Base-by-base conservation (phyloP, 2,329 filamentous ascomycete species). In the Coccinonectria pachysandricola region DNA sequence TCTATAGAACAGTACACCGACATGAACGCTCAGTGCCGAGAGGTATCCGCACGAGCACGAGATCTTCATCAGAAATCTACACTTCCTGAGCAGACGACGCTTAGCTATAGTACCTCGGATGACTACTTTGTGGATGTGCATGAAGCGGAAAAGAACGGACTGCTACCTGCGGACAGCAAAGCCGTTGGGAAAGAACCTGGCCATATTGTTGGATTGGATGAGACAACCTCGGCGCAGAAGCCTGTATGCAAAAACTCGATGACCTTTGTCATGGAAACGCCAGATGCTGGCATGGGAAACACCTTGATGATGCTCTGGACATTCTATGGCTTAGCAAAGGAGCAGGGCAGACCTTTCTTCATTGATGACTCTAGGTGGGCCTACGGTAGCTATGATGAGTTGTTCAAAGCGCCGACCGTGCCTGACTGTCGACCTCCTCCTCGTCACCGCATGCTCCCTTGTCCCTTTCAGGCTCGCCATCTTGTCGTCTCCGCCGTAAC, bases 281-380 rank as follows among this genome's bases (percentile, higher is more conserved):
- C 68, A 4, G 76, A 88, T 43, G 81, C 82, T 3, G 85, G 85
- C 3, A 62, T 93, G 7, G 85, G 85, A 5, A 75, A 73, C 37
- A 75, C 79, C 2, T 54, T 94, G 32, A 75, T 92, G 68, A 69
- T 77, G 46, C 50, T 93, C 30, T 94, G 85, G 84, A 79, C 79
- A 43, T 78, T 83, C 14, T 92, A 91, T 48, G 82, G 82, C 4
- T 57, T 92, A 28, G 83, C 85, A 3, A 65, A 78, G 47, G 69
- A 75, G 32, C 80, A 92, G 49, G 71, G 71, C 9, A 65, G 84
- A 13, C 65, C 74, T 1, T 92, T 93, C 54, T 92, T 93, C 57
- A 64, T 93, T 36, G 83, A 92, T 43, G 85, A 93, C 53, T 74
- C 79, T 6, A 68, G 78, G 39, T 93, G 86, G 78, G 76, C 79